Evolutionary conservation across 208 protist genomes (phyloP).

Genomic region (Leishmania gerbilli): DNA sequence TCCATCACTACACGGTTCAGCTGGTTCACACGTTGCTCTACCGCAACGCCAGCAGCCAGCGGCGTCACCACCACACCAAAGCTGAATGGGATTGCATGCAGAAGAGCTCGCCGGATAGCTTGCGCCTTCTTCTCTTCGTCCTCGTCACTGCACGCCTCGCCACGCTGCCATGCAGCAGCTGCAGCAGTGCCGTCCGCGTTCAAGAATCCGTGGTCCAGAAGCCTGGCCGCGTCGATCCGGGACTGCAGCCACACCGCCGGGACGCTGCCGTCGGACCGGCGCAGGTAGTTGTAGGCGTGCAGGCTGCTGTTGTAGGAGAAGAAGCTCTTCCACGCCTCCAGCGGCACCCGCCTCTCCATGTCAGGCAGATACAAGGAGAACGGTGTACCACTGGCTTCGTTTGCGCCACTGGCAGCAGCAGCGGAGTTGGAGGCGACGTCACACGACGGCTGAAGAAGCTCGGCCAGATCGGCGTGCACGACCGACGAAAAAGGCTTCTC

Average conservation of each 20-base stretch:
- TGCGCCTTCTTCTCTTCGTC: conserved; percentile 3
- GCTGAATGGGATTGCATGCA: conserved; percentile 29
- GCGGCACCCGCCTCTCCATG: conserved; percentile 12
- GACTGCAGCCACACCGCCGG: conserved; percentile 56
- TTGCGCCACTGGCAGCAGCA: neutral
- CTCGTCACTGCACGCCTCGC: neutral
- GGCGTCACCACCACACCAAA: conserved; percentile 69
- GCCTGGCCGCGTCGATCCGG: conserved; percentile 16
- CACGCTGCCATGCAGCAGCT: neutral
- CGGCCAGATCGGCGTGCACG: conserved; percentile 44
- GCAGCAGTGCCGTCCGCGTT: conserved; percentile 11
- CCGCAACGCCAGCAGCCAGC: conserved; percentile 47
- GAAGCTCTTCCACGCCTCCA: conserved; percentile 32
- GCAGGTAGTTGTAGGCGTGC: conserved; percentile 75
- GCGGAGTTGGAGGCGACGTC: neutral
- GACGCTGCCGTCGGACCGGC: conserved; percentile 59
- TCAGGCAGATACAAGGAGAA: conserved; percentile 22
- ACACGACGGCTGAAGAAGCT: conserved; percentile 26
- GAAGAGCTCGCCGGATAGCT: conserved; percentile 7
- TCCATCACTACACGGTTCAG: conserved; percentile 48
- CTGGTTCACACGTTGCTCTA: conserved; percentile 39
- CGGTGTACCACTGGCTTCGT: conserved; percentile 2
- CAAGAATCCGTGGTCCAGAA: conserved; percentile 18
- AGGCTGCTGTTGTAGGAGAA: conserved; percentile 71
- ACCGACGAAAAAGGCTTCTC: conserved; percentile 54